Evolutionary conservation across 208 protist genomes (phyloP).

Genomic region (Acanthamoeba rhysodes): DNA sequence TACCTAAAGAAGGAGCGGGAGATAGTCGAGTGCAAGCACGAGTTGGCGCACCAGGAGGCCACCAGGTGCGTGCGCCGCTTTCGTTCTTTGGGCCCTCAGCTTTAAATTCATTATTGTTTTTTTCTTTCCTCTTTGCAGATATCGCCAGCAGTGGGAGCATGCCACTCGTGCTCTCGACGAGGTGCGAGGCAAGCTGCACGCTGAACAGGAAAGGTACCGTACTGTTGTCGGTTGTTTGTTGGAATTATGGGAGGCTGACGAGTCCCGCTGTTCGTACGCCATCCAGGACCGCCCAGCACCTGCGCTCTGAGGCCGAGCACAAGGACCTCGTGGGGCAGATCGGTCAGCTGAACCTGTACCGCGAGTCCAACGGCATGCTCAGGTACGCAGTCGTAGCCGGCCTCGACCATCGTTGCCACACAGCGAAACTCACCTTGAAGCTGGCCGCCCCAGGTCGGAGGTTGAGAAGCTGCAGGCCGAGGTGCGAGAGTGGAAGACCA

Average conservation of each 20-base stretch:
- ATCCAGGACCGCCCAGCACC: not conserved
- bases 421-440: not conserved
- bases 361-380: constrained; percentile 56
- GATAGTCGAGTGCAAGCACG: constrained; percentile 7
- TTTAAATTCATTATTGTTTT: no score
- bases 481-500: not conserved
- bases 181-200: not conserved
- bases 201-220: not conserved
- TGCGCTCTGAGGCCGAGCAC: constrained; percentile 28
- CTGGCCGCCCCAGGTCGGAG: not conserved
- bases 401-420: not conserved
- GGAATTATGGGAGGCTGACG: no score
- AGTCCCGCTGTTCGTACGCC: not conserved
- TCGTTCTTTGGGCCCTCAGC: not conserved
- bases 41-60: not conserved
- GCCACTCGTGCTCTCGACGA: not conserved
- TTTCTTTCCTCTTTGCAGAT: not conserved
- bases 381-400: not conserved
- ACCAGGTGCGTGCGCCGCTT: not conserved
- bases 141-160: constrained; percentile 41
- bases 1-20: constrained; percentile 14
- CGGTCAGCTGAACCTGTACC: not conserved
- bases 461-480: not conserved
- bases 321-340: not conserved
- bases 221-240: no score